Evolutionary conservation across 768 basidiomycete species (phyloP).

Genomic region (Naganishia onofrii): DNA sequence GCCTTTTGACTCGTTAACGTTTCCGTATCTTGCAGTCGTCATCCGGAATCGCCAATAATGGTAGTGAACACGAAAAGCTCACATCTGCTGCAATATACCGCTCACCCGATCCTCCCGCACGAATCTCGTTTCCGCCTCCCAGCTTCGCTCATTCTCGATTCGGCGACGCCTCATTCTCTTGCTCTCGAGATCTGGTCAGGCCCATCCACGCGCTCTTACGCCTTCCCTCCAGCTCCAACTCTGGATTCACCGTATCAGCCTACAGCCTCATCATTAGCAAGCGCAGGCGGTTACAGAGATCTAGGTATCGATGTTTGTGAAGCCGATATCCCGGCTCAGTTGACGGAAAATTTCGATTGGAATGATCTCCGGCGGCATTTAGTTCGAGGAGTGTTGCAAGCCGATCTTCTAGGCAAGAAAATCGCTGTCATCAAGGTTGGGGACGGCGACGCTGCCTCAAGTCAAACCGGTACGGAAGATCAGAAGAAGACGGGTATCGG

Average conservation of each 20-base stretch:
- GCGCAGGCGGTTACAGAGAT: conserved; percentile 45
- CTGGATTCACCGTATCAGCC: conserved; percentile 20
- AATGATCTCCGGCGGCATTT: conserved; percentile 87
- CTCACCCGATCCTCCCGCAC: conserved; percentile 39
- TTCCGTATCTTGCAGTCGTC: conserved; percentile 47
- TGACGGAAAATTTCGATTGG: conserved; percentile 99
- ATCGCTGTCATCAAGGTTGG: conserved; percentile 86
- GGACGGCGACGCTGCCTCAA: conserved; percentile 30
- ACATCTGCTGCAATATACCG: conserved; percentile 43
- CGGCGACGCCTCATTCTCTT: conserved; percentile 80
- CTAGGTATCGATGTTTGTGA: conserved; percentile 52
- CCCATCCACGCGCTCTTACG: conserved; percentile 15
- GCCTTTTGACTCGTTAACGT: neutral
- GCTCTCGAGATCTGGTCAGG: conserved; percentile 83
- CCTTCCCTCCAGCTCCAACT: neutral
- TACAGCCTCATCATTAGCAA: conserved; percentile 21
- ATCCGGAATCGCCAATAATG: conserved; percentile 61
- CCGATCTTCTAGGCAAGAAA: conserved; percentile 89
- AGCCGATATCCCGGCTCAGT: conserved; percentile 81
- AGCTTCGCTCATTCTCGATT: conserved; percentile 60
- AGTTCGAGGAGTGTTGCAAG: conserved; percentile 87
- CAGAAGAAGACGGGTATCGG: conserved; percentile 31
- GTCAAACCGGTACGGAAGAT: conserved; percentile 1
- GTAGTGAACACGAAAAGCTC: conserved; percentile 47
- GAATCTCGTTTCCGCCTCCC: conserved; percentile 40